Base-by-base conservation (phyloP, 495 filamentous ascomycete genomes). In the Podospora pseudocomata region DNA sequence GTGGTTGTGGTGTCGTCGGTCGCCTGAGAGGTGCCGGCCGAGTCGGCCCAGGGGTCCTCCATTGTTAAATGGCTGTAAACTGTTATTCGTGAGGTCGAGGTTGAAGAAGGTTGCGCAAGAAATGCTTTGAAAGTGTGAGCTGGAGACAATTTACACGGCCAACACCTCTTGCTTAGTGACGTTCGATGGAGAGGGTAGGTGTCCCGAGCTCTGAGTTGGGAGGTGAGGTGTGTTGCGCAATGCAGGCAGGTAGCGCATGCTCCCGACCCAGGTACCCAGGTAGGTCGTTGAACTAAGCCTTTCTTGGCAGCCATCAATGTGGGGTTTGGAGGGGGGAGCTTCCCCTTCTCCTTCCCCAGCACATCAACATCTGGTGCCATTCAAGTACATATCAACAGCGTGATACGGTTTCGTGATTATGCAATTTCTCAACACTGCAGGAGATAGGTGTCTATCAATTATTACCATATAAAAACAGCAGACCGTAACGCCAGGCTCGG, bases 11-110 rank as follows among this genome's bases (percentile, higher is more conserved):
- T 58, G 57, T 63, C 23, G 65, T 66, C 65, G 62, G 63, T 59
- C 4, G 39, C 65, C 28, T 70, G 60, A 19, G 74, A 69, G 13
- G 49, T 58, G 64, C 26, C 58, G 65, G 67, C 67, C 26, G 68
- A 63, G 67, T 79, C 78, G 66, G 77, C 79, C 78, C 79, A 81
- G 20, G 79, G 78, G 44, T 77, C 76, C 68, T 79, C 78, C 73
- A 75, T 78, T 68, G 67, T 72, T 63, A 3, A 23, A 58, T 7
- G 5, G n/a, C 11, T 18, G 39, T 16, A 11, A 16, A 16, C 30
- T 49, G 39, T 49, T 49, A 49, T 49, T 49, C 39, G 39, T 49
- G 39, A 49, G 39, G 39, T 11, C 7, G 39, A 49, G 13, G 2
- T 59, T 20, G 9, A 18, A n/a, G 11, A 59, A 23, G 23, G 1